A percentile compares a stretch with the other conserved stretches of the same genome.
These are phyloP conservation scores for Penicillium bovifimosum DNA, from an alignment of 495 filamentous ascomycete genomes.

Conservation along the genomic window DNA sequence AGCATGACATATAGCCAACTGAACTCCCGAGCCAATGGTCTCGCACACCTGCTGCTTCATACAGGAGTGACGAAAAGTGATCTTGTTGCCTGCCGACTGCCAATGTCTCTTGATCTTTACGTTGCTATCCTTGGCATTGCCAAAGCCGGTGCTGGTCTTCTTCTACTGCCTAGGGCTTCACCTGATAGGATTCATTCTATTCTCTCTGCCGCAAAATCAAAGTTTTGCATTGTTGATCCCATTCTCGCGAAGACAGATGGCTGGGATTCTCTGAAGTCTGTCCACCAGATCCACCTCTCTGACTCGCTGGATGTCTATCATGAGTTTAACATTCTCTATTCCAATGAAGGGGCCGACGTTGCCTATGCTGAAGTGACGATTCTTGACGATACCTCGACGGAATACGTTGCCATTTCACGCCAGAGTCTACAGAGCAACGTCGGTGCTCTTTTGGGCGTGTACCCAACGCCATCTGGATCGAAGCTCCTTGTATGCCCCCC, in stretches of 20 bases:
- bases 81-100: constrained; percentile 62
- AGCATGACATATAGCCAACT: constrained; percentile 57
- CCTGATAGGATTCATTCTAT: constrained; percentile 48
- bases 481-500: constrained; percentile 66
- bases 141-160: constrained; percentile 68
- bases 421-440: constrained; percentile 65
- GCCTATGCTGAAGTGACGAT: constrained; percentile 56
- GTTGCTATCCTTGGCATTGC: constrained; percentile 63
- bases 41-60: constrained; percentile 53
- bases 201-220: constrained; percentile 45
- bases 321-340: constrained; percentile 21
- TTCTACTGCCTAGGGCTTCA: constrained; percentile 63
- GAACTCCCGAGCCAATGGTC: constrained; percentile 54
- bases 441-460: constrained; percentile 50
- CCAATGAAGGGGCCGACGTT: constrained; percentile 25
- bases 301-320: constrained; percentile 25
- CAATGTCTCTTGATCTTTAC: constrained; percentile 64
- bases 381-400: constrained; percentile 59
- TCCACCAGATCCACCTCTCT: constrained; percentile 26
- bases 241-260: neutral
- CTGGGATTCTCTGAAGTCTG: constrained; percentile 13
- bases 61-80: constrained; percentile 42
- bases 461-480: constrained; percentile 44
- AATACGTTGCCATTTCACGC: constrained; percentile 66
- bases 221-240: constrained; percentile 41